Base-by-base conservation (phyloP, 306 rosid genomes). In the Geum urbanum region DNA sequence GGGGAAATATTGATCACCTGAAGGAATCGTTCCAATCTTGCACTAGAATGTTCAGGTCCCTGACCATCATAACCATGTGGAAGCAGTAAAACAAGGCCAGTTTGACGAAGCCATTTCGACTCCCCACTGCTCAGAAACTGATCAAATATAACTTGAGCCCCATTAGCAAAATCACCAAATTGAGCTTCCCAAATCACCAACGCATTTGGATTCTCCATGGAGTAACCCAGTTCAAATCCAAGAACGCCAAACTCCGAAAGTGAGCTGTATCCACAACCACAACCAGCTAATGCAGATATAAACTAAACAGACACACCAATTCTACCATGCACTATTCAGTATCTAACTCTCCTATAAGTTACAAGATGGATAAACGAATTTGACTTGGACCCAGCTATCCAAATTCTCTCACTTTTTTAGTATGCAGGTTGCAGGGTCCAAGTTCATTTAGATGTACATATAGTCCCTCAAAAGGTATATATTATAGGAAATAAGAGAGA, bases 1-100 rank as follows among this genome's bases (percentile, higher is more conserved):
- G 6, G 39, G 46, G 24, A 10, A 35, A 37, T 60, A 35, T 22
- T 14, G 43, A 73, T 18, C 70, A 88, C 98, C 97, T 87, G 99
- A 76, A 94, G 99, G 79, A 84, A 94, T 71, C 99, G 90, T 79
- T 94, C 99, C 84, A 91, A 41, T 71, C 89, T 81, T 55, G 88
- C 96, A 86, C 97, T 91, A 57, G 96, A 90, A 84, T 94, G 99
- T 81, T 90, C 99, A 74, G 99, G 99, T 72, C 99, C 99, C 77
- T 94, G 97, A 66, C 99, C 97, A 76, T 94, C 97, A 39, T 88
- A 94, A 67, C 99, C 97, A 83, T 94, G 97, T 60, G 99, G 99
- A 78, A 94, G 99, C 75, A 94, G 77, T 61, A 94, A 75, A 70
- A 87, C 92, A 69, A 94, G 95, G 60, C 99, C 99, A 70, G 96